A percentile compares a stretch with the other conserved stretches of the same genome.
Evolutionary conservation across 1,284 basidiomycete species (phyloP).

Genomic region (Leccinum pachyderme): DNA sequence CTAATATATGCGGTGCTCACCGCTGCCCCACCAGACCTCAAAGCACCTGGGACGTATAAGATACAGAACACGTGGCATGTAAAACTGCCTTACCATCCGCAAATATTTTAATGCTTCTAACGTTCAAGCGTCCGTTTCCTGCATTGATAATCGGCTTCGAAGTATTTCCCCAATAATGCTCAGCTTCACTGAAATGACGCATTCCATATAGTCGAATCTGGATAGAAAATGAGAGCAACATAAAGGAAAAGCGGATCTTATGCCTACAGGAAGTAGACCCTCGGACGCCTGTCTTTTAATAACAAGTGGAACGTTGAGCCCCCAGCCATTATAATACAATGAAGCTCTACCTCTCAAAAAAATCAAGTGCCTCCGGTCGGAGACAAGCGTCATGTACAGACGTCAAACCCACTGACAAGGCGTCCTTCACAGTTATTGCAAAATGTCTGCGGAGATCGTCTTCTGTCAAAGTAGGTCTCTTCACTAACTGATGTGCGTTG

Average conservation of each 20-base stretch:
- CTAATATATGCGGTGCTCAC: conserved; percentile 44
- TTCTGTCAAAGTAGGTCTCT: conserved; percentile 65
- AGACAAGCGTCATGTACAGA: conserved; percentile 84
- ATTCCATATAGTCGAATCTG: conserved; percentile 75
- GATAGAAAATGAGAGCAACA: neutral
- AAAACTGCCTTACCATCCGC: conserved; percentile 61
- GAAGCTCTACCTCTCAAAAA: conserved; percentile 62
- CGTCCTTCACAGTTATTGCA: conserved; percentile 62
- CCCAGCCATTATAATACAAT: neutral
- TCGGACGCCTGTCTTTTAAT: conserved; percentile 50
- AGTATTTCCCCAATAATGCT: conserved; percentile 75
- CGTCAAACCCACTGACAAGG: conserved; percentile 70
- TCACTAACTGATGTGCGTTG: conserved; percentile 66
- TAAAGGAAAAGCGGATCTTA: neutral
- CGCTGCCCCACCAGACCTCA: conserved; percentile 88
- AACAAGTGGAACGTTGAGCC: conserved; percentile 2
- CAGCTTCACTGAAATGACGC: conserved; percentile 67
- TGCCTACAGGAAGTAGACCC: conserved; percentile 60
- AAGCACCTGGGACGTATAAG: conserved; percentile 56
- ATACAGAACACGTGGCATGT: conserved; percentile 1
- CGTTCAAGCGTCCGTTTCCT: conserved; percentile 61
- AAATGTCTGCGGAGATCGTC: conserved; percentile 64
- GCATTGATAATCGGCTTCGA: conserved; percentile 55
- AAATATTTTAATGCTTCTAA: conserved; percentile 88
- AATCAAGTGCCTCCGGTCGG: conserved; percentile 63